Conservation (phyloP, 2,329 filamentous ascomycete genomes). For the Botrytis squamosa region DNA sequence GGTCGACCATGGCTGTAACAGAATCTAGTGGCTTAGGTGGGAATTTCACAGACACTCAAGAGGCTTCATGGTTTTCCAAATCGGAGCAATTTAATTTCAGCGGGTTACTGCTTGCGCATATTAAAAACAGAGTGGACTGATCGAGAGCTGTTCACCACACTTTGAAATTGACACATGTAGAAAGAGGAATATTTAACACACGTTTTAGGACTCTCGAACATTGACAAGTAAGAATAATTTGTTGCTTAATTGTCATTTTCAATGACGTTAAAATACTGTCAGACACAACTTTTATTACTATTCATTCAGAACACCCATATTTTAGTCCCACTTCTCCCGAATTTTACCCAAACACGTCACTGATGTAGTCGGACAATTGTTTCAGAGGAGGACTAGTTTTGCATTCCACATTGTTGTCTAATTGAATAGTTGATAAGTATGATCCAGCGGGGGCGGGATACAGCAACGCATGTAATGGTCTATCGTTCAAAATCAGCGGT, state of each 20-base stretch:
- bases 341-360: neutral
- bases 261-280: neutral
- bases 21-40: neutral
- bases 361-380: neutral
- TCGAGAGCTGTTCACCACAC: too few relatives aligned
- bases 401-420: neutral
- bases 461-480: slow-evolving; percentile 1
- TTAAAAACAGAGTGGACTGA: neutral
- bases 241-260: too few relatives aligned
- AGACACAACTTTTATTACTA: neutral
- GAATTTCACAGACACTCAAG: fast-evolving
- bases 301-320: neutral
- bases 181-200: neutral
- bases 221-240: neutral
- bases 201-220: neutral
- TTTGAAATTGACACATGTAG: neutral
- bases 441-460: neutral
- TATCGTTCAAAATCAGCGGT: slow-evolving; percentile 1
- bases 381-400: neutral
- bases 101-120: fast-evolving
- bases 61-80: neutral
- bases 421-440: neutral
- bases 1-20: neutral
- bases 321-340: neutral
- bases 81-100: neutral